Base-by-base conservation (phyloP, 176 grass and related monocot species). In the Secale cereale region DNA sequence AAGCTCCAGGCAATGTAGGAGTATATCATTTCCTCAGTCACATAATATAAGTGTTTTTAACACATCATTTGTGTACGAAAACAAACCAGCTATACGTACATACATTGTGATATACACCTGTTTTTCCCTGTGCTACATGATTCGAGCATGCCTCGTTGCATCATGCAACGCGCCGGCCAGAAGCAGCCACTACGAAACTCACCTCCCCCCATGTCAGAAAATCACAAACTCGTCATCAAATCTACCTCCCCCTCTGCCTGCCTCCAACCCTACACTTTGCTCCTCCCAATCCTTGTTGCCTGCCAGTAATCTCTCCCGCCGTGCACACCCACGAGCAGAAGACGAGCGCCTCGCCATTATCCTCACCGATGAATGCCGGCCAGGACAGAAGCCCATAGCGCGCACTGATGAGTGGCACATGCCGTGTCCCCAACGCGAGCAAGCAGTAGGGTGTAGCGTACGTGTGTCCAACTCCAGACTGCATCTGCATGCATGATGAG, bases 381-480 rank as follows among this genome's bases (percentile, higher is more conserved):
- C 30, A 32, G 45, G 52, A 19, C 16, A 39, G 43, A 15, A 33
- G 61, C 69, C 46, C 6, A 6, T 16, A 85, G 15, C 75, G 7
- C 62, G 65, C n/a, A 20, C 14, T 30, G 71, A 29, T 74, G 8
- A 39, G 48, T 13, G 22, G 84, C 84, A 90, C 88, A 90, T 87
- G 88, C 74, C 73, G 57, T 87, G 88, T 90, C 80, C 33, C 57
- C 46, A 10, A 45, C 4, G 32, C 20, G 11, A 37, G 56, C 25
- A 22, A 25, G 23, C 3, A 19, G 48, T 8, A 56, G 46, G 48
- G 48, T 52, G 48, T 5, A 52, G 48, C 54, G 19, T 57, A 22
- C 54, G 74, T 15, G 65, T 79, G 88, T 86, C 79, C 71, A 74
- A 28, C 40, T 45, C 32, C 70, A 65, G 63, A 7, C 13, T 41